Evolutionary conservation across 306 rosid species (phyloP).

Genomic region (Pyrus betulifolia): DNA sequence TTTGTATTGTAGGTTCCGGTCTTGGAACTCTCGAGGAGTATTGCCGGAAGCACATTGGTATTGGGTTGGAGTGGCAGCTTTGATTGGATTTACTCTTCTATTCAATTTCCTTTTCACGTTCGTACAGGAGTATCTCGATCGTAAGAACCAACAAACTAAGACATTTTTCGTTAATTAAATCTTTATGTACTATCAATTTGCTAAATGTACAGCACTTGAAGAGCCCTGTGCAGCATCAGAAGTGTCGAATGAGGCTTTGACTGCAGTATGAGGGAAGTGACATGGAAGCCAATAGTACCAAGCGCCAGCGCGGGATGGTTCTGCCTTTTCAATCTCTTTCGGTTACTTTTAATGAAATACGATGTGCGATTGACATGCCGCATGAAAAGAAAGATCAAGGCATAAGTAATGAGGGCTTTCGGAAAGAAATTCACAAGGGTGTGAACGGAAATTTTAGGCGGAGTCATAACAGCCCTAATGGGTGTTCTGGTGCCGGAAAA

Average conservation of each 20-base stretch:
- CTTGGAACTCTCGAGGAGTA: conserved; percentile 24
- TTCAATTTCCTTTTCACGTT: conserved; percentile 15
- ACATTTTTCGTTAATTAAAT: neutral
- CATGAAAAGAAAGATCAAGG: conserved; percentile 23
- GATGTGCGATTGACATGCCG: conserved; percentile 11
- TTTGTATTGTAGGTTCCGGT: conserved; percentile 1
- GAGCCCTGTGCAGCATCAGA: neutral
- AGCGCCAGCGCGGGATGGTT: neutral
- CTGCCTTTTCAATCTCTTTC: conserved; percentile 21
- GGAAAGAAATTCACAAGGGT: conserved; percentile 18
- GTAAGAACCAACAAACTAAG: conserved; percentile 22
- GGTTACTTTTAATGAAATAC: conserved; percentile 14
- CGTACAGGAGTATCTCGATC: conserved; percentile 28
- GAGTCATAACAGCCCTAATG: neutral
- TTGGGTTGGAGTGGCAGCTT: conserved; percentile 43
- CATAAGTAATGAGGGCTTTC: neutral
- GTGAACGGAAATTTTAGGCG: conserved; percentile 21
- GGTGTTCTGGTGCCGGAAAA: conserved; percentile 22
- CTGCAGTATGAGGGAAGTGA: neutral
- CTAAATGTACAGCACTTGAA: neutral
- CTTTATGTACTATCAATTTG: neutral
- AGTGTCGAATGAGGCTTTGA: neutral
- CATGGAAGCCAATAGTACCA: neutral
- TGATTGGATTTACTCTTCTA: conserved; percentile 20
- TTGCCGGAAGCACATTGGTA: conserved; percentile 38